Conservation (phyloP, 768 basidiomycete genomes). For the Aureoboletus auriporus region DNA sequence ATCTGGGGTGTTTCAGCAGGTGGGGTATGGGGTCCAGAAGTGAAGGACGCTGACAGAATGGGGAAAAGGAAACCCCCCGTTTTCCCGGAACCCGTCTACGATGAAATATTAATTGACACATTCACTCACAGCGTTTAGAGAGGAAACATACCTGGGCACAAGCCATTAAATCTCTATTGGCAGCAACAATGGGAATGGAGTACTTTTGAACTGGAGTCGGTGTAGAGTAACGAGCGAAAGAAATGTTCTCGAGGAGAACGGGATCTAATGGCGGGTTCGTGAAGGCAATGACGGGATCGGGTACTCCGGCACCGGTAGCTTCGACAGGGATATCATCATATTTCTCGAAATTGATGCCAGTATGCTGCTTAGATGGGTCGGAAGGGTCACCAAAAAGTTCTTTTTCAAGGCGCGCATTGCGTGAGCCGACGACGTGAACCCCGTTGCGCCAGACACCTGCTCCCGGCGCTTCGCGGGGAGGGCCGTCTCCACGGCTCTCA, state of each 20-base stretch:
- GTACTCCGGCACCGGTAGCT: slow-evolving; percentile 95
- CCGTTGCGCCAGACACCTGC: slow-evolving; percentile 85
- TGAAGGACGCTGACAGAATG: slow-evolving; percentile 91
- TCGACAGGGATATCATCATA: slow-evolving; percentile 99
- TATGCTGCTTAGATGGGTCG: slow-evolving; percentile 86
- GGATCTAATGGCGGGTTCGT: slow-evolving; percentile 87
- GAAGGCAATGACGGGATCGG: slow-evolving; percentile 88
- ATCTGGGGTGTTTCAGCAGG: slow-evolving; percentile 47
- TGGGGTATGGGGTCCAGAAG: slow-evolving; percentile 71
- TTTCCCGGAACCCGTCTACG: slow-evolving; percentile 97
- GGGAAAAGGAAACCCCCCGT: slow-evolving; percentile 99
- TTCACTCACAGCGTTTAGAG: slow-evolving; percentile 3
- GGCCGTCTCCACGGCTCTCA: slow-evolving; percentile 31
- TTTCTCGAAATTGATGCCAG: slow-evolving; percentile 99
- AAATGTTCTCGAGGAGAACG: slow-evolving; percentile 93
- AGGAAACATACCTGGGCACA: slow-evolving; percentile 71
- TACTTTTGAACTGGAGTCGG: slow-evolving; percentile 99
- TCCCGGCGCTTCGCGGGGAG: slow-evolving; percentile 47
- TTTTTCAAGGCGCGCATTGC: slow-evolving; percentile 88
- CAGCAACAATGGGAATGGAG: slow-evolving; percentile 96
- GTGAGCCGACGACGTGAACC: slow-evolving; percentile 75
- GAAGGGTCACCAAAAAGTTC: slow-evolving; percentile 89
- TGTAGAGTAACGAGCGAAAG: slow-evolving; percentile 85
- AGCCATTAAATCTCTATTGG: slow-evolving; percentile 87
- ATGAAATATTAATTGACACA: slow-evolving; percentile 16